Conservation (phyloP, 2,329 filamentous ascomycete genomes). For the Cercospora zeae-maydis region DNA sequence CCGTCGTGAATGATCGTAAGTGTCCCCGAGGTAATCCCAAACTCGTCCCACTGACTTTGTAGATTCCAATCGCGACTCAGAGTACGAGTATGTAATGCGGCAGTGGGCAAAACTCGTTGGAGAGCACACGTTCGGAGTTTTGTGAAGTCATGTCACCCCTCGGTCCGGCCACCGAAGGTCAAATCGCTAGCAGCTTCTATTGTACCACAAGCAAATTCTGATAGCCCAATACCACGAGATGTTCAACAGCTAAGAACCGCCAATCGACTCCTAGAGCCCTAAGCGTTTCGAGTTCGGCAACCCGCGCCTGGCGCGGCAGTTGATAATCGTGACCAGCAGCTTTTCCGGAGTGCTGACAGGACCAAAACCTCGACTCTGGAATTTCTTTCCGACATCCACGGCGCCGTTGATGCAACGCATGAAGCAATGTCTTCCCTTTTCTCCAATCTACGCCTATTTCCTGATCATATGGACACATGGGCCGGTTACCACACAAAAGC, state of each 20-base stretch:
- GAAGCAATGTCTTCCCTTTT: neutral
- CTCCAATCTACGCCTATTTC: neutral
- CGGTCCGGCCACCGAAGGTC: neutral
- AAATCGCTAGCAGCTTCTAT: neutral
- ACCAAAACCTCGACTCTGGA: neutral
- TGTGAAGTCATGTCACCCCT: too few species aligned
- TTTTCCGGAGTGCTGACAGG: neutral
- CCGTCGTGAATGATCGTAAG: neutral
- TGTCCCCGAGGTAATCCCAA: neutral
- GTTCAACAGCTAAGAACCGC: neutral
- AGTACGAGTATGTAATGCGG: neutral
- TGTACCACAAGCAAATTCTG: neutral
- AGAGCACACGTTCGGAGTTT: neutral
- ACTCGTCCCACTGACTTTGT: neutral
- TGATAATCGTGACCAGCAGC: neutral
- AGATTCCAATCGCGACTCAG: neutral
- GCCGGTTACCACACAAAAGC: neutral
- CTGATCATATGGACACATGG: neutral
- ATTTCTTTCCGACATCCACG: neutral
- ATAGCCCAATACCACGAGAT: neutral
- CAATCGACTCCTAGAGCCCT: neutral
- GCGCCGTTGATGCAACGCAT: neutral
- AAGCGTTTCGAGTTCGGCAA: neutral
- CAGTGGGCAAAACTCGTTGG: neutral
- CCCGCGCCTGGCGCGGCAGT: neutral